Conservation (phyloP, 2,329 filamentous ascomycete genomes). For the Nemania bipapillata region DNA sequence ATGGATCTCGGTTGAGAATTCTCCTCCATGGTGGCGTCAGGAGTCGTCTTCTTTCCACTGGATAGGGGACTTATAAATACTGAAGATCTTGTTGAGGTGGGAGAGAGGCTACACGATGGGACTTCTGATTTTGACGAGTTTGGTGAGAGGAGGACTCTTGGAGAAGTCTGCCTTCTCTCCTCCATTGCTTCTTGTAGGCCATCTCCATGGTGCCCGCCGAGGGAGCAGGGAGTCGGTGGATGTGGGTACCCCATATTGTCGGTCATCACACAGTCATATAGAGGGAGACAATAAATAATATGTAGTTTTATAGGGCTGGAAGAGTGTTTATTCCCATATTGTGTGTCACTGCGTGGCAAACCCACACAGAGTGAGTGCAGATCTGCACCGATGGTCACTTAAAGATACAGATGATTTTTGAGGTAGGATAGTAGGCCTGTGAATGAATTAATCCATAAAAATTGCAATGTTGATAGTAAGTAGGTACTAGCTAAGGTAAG, state of each 20-base stretch:
- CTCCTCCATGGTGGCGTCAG: not conserved
- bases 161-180: constrained; percentile 20
- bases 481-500: not conserved
- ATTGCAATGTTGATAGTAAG: not conserved
- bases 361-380: not conserved
- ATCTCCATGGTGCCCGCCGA: not conserved
- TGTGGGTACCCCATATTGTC: constrained; percentile 8
- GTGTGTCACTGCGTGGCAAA: not conserved
- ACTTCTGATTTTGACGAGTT: constrained; percentile 25
- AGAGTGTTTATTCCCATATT: constrained; percentile 21
- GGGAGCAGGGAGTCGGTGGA: not conserved
- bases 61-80: not conserved
- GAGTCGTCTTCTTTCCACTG: not conserved
- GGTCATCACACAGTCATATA: not conserved
- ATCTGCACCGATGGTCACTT: not conserved
- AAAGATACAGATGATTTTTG: not conserved
- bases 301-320: constrained; percentile 18
- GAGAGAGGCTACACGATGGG: constrained; percentile 34
- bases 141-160: constrained; percentile 36
- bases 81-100: constrained; percentile 3
- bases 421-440: not conserved
- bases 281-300: not conserved
- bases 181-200: constrained; percentile 22
- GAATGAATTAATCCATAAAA: not conserved
- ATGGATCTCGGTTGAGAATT: constrained; percentile 18